Conservation (phyloP, 2,329 filamentous ascomycete species). For the Paecilomyces niveus region DNA sequence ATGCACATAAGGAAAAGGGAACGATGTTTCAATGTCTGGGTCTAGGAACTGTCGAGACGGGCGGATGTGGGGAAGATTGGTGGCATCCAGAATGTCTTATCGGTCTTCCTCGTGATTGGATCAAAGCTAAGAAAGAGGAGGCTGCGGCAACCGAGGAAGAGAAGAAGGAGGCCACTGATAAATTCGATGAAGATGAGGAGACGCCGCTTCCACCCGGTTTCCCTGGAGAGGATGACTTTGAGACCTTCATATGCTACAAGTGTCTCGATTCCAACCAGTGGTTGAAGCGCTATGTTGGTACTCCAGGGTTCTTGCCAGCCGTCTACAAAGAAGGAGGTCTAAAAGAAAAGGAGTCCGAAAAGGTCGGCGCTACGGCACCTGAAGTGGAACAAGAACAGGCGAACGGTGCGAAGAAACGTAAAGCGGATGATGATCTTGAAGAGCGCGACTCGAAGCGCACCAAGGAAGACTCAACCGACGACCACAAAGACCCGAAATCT, state of each 20-base stretch:
- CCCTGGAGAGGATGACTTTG: conserved; percentile 81
- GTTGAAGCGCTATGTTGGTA: conserved; percentile 82
- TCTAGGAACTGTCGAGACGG: conserved; percentile 68
- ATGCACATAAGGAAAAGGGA: conserved; percentile 80
- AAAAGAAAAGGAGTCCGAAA: conserved; percentile 1
- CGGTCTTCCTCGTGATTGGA: conserved; percentile 67
- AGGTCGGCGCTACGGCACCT: neutral
- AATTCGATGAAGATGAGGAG: conserved; percentile 38
- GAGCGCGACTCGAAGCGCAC: conserved; percentile 39
- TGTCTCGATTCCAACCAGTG: conserved; percentile 82
- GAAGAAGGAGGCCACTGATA: conserved; percentile 9
- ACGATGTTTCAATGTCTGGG: conserved; percentile 98
- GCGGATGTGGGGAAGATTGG: conserved; percentile 95
- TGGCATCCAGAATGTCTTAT: conserved; percentile 92
- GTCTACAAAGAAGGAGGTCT: conserved; percentile 47
- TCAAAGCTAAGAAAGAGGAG: conserved; percentile 12
- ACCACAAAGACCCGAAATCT: conserved; percentile 2
- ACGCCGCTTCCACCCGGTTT: conserved; percentile 75
- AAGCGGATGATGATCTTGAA: conserved; percentile 46
- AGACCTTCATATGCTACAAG: conserved; percentile 87
- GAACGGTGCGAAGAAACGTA: conserved; percentile 55
- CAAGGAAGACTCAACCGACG: conserved; percentile 29
- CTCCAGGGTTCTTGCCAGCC: conserved; percentile 69
- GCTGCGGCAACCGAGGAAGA: conserved; percentile 30
- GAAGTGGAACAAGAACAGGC: conserved; percentile 10